Evolutionary conservation across 208 protist species (phyloP).

Genomic region (Eutreptiella sp.): DNA sequence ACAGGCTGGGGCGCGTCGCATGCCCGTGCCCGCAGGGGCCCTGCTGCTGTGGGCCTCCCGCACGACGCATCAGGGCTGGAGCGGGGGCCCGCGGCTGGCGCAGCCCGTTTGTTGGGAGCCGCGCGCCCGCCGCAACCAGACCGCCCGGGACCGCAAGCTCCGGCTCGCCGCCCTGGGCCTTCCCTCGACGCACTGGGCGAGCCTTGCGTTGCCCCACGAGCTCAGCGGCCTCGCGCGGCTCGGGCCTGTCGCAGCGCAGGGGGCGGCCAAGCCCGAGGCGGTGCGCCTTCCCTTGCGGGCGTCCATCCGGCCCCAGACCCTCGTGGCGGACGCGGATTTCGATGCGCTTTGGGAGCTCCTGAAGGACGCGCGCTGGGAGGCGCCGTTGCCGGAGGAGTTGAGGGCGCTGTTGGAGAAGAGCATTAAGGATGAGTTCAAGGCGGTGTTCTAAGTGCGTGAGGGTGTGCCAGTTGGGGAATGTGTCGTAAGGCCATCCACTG

Average conservation of each 20-base stretch:
- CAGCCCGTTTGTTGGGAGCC: slow-evolving; percentile 28
- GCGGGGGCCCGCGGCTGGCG: slow-evolving; percentile 5
- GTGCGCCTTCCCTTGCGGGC: slow-evolving; percentile 8
- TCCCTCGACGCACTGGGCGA: slow-evolving; percentile 21
- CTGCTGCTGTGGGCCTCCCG: slow-evolving; percentile 20
- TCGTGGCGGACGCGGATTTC: too few species aligned
- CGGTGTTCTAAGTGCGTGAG: too few species aligned
- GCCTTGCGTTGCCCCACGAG: neutral
- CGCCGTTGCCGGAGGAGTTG: too few species aligned
- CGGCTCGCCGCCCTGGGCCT: neutral
- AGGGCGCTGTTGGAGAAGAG: too few species aligned
- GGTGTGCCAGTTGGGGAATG: too few species aligned
- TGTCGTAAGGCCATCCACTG: too few species aligned
- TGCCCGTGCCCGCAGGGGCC: slow-evolving; percentile 14
- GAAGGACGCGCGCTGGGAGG: too few species aligned
- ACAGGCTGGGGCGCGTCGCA: slow-evolving; percentile 1
- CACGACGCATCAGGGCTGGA: slow-evolving; percentile 24
- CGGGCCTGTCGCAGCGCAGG: too few species aligned
- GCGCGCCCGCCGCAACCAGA: neutral
- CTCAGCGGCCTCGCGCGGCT: neutral
- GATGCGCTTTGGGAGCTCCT: too few species aligned
- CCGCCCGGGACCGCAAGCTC: neutral
- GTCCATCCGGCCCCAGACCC: slow-evolving; percentile 18
- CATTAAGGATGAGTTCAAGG: too few species aligned
- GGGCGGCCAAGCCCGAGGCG: too few species aligned